Conservation (phyloP, 768 basidiomycete genomes). For the Macrolepiota fuliginosa region DNA sequence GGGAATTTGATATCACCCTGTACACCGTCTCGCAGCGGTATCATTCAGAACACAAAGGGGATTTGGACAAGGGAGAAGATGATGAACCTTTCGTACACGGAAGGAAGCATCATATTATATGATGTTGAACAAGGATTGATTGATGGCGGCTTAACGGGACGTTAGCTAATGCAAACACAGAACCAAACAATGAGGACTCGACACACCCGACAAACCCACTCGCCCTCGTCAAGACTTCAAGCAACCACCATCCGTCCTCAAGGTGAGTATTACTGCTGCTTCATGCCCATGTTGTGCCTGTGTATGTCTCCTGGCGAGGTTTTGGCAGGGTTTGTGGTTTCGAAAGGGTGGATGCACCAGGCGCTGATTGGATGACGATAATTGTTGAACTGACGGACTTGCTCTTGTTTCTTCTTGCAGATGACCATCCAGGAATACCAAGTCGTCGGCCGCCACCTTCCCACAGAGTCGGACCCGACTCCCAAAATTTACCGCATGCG, state of each 20-base stretch:
- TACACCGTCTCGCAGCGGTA: slow-evolving; percentile 57
- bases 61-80: slow-evolving; percentile 77
- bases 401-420: slow-evolving; percentile 28
- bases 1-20: slow-evolving; percentile 91
- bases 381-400: slow-evolving; percentile 10
- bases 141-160: background rate
- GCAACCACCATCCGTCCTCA: background rate
- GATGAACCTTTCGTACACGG: slow-evolving; percentile 62
- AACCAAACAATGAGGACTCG: slow-evolving; percentile 3
- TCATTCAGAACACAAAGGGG: slow-evolving; percentile 69
- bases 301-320: background rate
- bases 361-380: slow-evolving; percentile 11
- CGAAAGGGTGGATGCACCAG: slow-evolving; percentile 13
- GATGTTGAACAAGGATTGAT: no score
- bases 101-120: no score
- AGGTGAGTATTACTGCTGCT: slow-evolving; percentile 11
- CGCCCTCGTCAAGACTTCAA: slow-evolving; percentile 14
- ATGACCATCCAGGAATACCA: slow-evolving; percentile 92
- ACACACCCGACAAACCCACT: slow-evolving; percentile 1
- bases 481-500: slow-evolving; percentile 99
- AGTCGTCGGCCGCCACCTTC: slow-evolving; percentile 96
- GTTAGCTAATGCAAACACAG: slow-evolving; percentile 1
- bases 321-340: background rate
- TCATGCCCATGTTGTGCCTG: background rate
- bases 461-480: slow-evolving; percentile 87